Evolutionary conservation across 208 protist species (phyloP).

Genomic region (Naegleria gruberi): DNA sequence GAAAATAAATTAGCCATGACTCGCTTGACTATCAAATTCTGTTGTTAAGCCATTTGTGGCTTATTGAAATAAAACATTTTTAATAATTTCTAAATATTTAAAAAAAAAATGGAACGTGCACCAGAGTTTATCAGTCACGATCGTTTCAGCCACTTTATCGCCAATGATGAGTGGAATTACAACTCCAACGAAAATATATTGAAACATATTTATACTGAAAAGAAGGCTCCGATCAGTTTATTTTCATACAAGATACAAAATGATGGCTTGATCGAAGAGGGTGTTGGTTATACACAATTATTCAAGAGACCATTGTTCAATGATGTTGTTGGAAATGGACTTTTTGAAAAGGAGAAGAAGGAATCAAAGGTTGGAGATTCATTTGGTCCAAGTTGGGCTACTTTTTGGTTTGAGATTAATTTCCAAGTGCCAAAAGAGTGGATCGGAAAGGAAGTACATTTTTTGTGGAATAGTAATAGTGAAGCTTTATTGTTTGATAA

Average conservation of each 20-base stretch:
- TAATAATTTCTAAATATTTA: neutral
- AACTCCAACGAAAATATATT: neutral
- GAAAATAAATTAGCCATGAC: too few species aligned
- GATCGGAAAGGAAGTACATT: constrained; percentile 38
- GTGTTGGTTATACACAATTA: neutral
- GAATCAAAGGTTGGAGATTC: neutral
- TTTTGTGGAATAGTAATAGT: constrained; percentile 40
- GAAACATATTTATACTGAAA: neutral
- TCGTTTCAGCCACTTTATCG: neutral
- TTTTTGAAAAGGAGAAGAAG: neutral
- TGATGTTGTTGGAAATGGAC: neutral
- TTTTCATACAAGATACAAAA: neutral
- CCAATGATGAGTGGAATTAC: neutral
- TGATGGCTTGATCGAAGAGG: neutral
- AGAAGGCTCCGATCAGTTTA: neutral
- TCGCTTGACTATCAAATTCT: too few species aligned
- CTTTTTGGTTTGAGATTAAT: constrained; percentile 37
- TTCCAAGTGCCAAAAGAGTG: constrained; percentile 30
- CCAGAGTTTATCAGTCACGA: neutral
- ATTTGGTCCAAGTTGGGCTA: constrained; percentile 35
- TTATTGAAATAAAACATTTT: too few species aligned
- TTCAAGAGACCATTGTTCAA: neutral
- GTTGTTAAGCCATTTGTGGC: too few species aligned
- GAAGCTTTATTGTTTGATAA: constrained; percentile 42
- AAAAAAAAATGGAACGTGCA: neutral